Evolutionary conservation across 139 green algal genomes (phyloP).

Genomic region (Tetradesmus lagerheimii): DNA sequence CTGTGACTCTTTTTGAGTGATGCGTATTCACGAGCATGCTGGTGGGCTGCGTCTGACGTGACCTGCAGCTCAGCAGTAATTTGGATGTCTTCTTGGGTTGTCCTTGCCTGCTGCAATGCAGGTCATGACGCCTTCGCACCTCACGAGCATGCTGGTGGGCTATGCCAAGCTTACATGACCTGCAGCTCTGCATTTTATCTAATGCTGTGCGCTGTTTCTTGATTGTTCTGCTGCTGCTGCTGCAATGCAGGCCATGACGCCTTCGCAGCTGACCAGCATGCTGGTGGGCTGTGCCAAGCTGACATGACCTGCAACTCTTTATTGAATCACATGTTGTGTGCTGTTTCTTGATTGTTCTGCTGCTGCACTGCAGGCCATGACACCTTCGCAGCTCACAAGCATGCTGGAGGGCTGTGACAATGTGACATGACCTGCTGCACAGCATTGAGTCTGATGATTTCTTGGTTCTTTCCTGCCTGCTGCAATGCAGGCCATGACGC

Average conservation of each 20-base stretch:
- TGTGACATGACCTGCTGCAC: neutral
- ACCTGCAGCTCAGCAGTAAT: neutral
- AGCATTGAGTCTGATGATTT: no score
- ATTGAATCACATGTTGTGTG: neutral
- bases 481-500: neutral
- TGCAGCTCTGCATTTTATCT: neutral
- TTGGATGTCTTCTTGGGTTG: neutral
- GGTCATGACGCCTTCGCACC: neutral
- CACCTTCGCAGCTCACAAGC: neutral
- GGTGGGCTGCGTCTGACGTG: neutral
- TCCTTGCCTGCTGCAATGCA: neutral
- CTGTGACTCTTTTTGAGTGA: neutral
- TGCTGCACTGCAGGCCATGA: neutral
- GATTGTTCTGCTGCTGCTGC: neutral
- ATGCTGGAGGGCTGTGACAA: neutral
- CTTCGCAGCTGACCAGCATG: neutral
- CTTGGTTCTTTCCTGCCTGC: neutral
- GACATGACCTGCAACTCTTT: no score
- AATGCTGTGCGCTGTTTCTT: no score
- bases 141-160: neutral
- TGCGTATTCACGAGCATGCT: slow-evolving; percentile 3
- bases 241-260: neutral
- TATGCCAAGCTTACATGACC: no score
- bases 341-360: neutral
- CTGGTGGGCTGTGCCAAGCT: slow-evolving; percentile 23